Evolutionary conservation across 2,329 filamentous ascomycete species (phyloP).

Genomic region (Septoria linicola): DNA sequence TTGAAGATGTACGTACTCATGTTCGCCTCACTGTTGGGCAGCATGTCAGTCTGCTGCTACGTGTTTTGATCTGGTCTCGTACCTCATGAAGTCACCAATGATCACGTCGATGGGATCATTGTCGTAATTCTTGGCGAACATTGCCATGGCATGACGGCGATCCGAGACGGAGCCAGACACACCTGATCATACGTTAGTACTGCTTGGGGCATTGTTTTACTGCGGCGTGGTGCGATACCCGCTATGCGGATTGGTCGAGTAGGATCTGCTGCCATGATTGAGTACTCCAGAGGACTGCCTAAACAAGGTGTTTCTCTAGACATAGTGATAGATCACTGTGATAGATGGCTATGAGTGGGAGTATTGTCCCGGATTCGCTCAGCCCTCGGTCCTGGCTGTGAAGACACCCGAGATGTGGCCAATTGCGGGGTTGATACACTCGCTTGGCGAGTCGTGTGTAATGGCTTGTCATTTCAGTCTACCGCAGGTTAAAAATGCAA

Average conservation of each 20-base stretch:
- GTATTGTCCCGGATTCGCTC: neutral
- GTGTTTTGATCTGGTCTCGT: too few relatives aligned
- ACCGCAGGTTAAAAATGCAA: too few relatives aligned
- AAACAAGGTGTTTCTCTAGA: conserved; percentile 20
- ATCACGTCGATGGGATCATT: conserved; percentile 52
- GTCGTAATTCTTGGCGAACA: conserved; percentile 33
- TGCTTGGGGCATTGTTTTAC: neutral
- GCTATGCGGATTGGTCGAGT: conserved; percentile 35
- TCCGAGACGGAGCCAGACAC: conserved; percentile 44
- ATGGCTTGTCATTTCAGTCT: too few relatives aligned
- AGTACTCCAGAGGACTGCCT: conserved; percentile 22
- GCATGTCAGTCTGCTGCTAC: too few relatives aligned
- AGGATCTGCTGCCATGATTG: conserved; percentile 25
- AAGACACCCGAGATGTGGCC: neutral
- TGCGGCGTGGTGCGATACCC: conserved; percentile 18
- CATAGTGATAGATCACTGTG: neutral
- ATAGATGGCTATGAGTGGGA: neutral
- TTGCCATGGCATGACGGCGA: conserved; percentile 39
- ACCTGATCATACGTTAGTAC: conserved; percentile 16
- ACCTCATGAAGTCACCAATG: conserved; percentile 53
- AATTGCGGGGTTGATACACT: conserved; percentile 8
- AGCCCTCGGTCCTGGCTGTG: conserved; percentile 6
- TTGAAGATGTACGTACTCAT: conserved; percentile 22
- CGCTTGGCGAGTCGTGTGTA: conserved; percentile 9
- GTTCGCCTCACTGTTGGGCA: conserved; percentile 27